Evolutionary conservation across 768 basidiomycete species (phyloP).

Genomic region (Suillus discolor): DNA sequence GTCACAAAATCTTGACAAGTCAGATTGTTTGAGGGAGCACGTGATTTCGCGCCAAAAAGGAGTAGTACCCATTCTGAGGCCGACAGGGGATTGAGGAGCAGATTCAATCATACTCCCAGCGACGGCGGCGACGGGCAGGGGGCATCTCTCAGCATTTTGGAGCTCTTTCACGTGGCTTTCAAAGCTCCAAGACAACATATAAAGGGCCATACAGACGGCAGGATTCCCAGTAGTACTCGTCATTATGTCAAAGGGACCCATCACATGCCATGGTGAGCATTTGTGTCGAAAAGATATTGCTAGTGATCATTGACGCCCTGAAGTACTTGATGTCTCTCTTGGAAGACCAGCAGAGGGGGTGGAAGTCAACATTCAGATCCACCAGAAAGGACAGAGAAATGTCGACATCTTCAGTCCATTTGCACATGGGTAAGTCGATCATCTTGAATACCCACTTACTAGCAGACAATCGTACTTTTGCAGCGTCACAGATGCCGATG

Average conservation of each 20-base stretch:
- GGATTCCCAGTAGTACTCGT: neutral
- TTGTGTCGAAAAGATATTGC: neutral
- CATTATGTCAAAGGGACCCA: constrained; percentile 66
- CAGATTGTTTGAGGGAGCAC: neutral
- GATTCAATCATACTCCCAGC: neutral
- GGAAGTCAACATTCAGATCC: constrained; percentile 59
- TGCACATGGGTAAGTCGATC: constrained; percentile 63
- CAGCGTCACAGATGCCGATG: constrained; percentile 80
- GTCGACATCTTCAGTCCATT: constrained; percentile 49
- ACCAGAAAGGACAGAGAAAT: constrained; percentile 38
- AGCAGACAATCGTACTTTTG: neutral
- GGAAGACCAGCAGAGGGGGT: constrained; percentile 83
- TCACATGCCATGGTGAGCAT: constrained; percentile 84
- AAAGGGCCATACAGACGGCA: neutral
- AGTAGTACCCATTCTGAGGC: neutral
- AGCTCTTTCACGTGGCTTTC: neutral
- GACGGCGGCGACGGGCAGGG: neutral
- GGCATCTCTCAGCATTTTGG: neutral
- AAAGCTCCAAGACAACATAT: neutral
- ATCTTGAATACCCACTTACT: neutral
- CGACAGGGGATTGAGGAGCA: neutral
- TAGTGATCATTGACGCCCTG: neutral
- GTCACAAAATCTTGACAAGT: constrained; percentile 18
- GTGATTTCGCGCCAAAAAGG: neutral
- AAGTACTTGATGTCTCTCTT: constrained; percentile 84